Evolutionary conservation across 345 rosid species (phyloP), one percentile per base, ranked within the genome.

Genomic region (Crucihimalaya himalaica): DNA sequence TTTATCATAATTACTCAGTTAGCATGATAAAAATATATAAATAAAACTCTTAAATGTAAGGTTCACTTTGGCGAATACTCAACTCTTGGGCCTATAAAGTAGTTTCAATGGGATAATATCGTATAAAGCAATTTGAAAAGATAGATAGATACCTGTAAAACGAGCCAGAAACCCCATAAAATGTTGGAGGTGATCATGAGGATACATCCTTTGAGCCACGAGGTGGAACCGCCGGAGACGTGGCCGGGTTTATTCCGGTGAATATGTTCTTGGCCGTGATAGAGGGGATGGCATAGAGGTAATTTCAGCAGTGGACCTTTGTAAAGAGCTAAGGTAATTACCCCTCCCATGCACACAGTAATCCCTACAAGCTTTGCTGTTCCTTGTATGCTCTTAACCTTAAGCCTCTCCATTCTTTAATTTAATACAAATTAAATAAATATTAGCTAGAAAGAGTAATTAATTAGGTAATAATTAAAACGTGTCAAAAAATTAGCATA

Each of bases 161-260:
- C 93, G 50, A 95, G 82, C 99, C 99, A 95, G 34, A 95, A 59
- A 31, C 88, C 97, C 89, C 90, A 94, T 19, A 64, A 77, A 23
- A 66, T 67, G 76, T 88, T 88, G 79, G 97, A 85, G 45, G 70
- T 40, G 76, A 95, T 72, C 97, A 91, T 88, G 76, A 95, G 86
- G 76, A 89, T 83, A 85, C 86, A 82, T 19, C 99, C 99, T 73
- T 84, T 95, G 40, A 91, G 79, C 99, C 99, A 91, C 1, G 75
- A 76, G 27, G 84, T 80, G 35, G 77, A 75, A 19, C 80, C 77
- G 2, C 88, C 82, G 48, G 89, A 73, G 57, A 70, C 76, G 55
- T 78, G 85, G 21, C 55, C 31, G 9, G 67, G 68, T 45, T 20
- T 25, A 57, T 0, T 68, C 61, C 43, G 64, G 18, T 75, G 81